These are phyloP conservation scores for Halenospora varia DNA, from an alignment of 495 filamentous ascomycete species.

Conservation along the genomic window DNA sequence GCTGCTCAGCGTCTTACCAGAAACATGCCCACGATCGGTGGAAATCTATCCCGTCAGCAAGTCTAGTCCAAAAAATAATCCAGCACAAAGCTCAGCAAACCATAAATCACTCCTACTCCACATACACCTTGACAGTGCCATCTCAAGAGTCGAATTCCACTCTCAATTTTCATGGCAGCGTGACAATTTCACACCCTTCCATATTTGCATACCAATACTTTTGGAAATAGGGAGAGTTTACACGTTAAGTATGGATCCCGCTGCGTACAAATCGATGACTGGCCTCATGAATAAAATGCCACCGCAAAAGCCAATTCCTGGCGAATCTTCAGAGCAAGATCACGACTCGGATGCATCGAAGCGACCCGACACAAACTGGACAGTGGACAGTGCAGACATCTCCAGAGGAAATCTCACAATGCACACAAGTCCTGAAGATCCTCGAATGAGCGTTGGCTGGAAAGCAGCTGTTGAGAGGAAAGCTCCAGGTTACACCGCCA, in stretches of 20 bases:
- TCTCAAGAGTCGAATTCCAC: no score
- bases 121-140: no score
- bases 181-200: no score
- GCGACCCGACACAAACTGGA: conserved; percentile 9
- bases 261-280: conserved; percentile 1
- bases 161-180: no score
- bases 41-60: no score
- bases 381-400: conserved; percentile 8
- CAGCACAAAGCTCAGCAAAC: no score
- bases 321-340: background rate
- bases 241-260: conserved; percentile 15
- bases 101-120: no score
- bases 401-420: conserved; percentile 6
- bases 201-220: no score
- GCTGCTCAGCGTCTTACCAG: no score
- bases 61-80: no score
- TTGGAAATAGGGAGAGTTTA: no score
- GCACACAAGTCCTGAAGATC: background rate
- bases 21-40: no score
- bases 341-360: background rate
- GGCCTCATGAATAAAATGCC: background rate
- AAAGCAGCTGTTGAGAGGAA: background rate
- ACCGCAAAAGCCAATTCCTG: conserved; percentile 1
- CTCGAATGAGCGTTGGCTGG: conserved; percentile 9
- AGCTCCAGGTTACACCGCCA: background rate